Base-by-base conservation (phyloP, 441 rosid species). In the Populus tomentosa region DNA sequence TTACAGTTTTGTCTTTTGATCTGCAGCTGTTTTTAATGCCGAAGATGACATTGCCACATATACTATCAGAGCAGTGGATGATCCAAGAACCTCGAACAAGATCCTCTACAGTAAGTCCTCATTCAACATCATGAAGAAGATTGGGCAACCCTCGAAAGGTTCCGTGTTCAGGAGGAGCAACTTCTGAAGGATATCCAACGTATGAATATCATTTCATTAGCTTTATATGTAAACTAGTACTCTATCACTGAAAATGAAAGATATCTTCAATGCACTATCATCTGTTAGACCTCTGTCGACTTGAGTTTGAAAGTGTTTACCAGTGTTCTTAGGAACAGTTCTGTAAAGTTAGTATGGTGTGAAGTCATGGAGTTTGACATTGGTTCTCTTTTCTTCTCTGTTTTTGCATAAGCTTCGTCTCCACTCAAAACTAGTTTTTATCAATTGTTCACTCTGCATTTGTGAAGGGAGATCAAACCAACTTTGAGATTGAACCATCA, bases 51-150 rank as follows among this genome's bases (percentile, higher is more conserved):
- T 90, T 26, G 97, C 74, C 1, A 80, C 86, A 2, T 92, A 85
- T 61, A n/a, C 92, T 3, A 89, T 92, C 36, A 84, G 71, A 67
- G 90, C 91, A 2, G 85, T 90, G 13, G 93, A 89, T 82, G 94
- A 89, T 84, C 90, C 90, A 18, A 84, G 92, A 82, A 90, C 95
- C 38, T 72, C 89, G 84, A 92, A 92, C 87, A 92, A 86, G 78
- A 83, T 81, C 78, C 81, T 92, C 16, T 85, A 87, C 77, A 30
- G 88, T 20, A 85, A 79, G 78, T 92, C 95, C 28, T 86, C 90
- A 0, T 36, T 10, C 73, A 92, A 91, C 82, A 83, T 80, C 30
- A 77, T 75, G 82, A 90, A 82, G 42, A 90, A 91, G 82, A 87
- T 87, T 0, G 89, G 87, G 18, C 87, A 78, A 72, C 84, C 90